Base-by-base conservation (phyloP, 2,329 filamentous ascomycete species). In the Didymella glomerata region DNA sequence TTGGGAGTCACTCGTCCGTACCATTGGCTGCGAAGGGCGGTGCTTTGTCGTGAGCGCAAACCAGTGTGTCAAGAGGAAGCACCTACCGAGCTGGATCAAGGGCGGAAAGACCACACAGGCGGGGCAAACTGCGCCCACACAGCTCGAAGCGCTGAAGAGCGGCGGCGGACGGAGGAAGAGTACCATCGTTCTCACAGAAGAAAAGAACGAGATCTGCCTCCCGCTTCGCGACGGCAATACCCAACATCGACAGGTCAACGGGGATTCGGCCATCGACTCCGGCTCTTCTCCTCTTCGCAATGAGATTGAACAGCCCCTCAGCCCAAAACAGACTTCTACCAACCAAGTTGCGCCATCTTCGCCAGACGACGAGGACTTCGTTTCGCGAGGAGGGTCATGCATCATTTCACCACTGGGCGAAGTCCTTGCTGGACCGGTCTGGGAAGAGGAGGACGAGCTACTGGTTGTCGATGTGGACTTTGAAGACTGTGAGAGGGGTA, bases 21-120 rank as follows among this genome's bases (percentile, higher is more conserved):
- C 93, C 0, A 83, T 95, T 7, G 93, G 87, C 2, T 84, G 86
- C 52, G 94, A 98, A 76, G 91, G 93, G 0, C 84, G 93, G 20
- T 91, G 91, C 67, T 93, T 96, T 67, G 93, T 97, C 18, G 80
- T 97, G 3, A 92, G 87, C 71, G 88, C 91, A 44, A 97, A 97
- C 76, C 93, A 96, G 82, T 93, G 90, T 71, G 84, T 91, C 3
- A 85, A 82, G 62, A 82, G 79, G 63, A 83, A 81, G 45, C 79
- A 88, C 60, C 72, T 88, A 2, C 87, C 86, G 0, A 73, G 70
- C 5, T 89, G 86, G 86, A 83, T 89, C 28, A 81, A 63, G 14
- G 65, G 65, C 1, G 57, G 36, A 7, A 63, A 57, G 48, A 61
- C 49, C 18, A 44, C 48, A 9, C 48, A 48, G 5, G 46, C 61